These are phyloP conservation scores for Russula vinacea DNA, from an alignment of 768 basidiomycete species.

Conservation along the genomic window DNA sequence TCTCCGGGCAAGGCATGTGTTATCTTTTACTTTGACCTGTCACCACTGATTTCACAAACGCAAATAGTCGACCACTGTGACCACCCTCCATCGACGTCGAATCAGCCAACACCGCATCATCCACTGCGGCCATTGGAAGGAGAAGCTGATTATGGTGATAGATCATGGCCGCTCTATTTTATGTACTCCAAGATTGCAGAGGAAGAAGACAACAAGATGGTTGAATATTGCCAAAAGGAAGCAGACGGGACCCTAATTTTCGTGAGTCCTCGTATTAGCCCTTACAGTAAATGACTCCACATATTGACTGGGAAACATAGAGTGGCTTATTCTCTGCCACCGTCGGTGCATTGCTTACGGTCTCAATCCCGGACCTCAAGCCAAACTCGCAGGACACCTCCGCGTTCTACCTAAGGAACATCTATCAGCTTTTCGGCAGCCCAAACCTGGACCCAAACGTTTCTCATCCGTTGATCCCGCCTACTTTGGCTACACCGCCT, in stretches of 20 bases:
- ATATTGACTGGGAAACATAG: not conserved
- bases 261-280: not conserved
- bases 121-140: not conserved
- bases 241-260: slow-evolving; percentile 2
- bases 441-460: too few relatives aligned
- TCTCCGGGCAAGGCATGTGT: too few relatives aligned
- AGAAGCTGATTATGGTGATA: not conserved
- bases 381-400: not conserved
- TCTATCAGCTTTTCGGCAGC: not conserved
- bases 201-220: slow-evolving; percentile 14
- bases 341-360: not conserved
- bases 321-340: slow-evolving; percentile 1
- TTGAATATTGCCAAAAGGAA: not conserved
- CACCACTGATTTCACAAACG: too few relatives aligned
- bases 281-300: too few relatives aligned
- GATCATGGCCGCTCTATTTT: slow-evolving; percentile 2
- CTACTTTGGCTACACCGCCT: not conserved
- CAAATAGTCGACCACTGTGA: not conserved
- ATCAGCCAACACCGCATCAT: not conserved
- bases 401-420: slow-evolving; percentile 2
- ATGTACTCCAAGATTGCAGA: slow-evolving; percentile 5
- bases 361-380: not conserved
- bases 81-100: not conserved
- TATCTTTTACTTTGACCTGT: too few relatives aligned
- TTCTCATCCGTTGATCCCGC: not conserved